Evolutionary conservation across 1,139 yeast species (phyloP), one percentile per base, ranked within the genome.

Genomic region (Kodamaea ohmeri): DNA sequence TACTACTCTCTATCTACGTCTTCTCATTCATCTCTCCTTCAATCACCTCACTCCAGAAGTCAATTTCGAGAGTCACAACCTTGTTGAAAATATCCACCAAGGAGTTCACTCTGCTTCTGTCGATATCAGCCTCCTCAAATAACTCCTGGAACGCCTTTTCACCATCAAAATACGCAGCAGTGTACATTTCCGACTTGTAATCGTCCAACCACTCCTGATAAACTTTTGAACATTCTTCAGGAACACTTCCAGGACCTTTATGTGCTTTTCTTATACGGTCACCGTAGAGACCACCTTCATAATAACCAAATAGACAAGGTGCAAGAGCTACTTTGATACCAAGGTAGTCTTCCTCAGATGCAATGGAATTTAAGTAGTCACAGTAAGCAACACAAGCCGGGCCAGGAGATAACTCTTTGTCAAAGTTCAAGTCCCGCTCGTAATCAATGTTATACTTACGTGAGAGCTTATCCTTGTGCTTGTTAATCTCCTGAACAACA

Each of bases 221-320:
- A 4, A 56, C 54, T n/a, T 62, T 52, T 1, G 61, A 45, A 16
- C 52, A 49, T 7, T 44, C 54, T 11, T 41, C 41, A 4, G 44
- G 26, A 46, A 39, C 12, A 25, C 41, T 6, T 40, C 42, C 36
- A 52, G 38, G 8, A 22, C 11, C 42, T 40, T 1, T 25, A 4
- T 25, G 18, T 6, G 6, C 6, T 11, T 17, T 14, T 11, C 40
- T 31, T 16, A 25, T 6, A 9, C 18, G 20, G 1, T 25, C 15
- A 5, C 66, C 73, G 40, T 49, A 56, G 0, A 37, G 34, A 0
- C 66, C 74, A 0, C 85, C 81, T 40, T 76, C 73, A 26, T 74
- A 74, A 55, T 83, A 84, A 1, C 95, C 96, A 54, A 81, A 75
- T 31, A 84, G 61, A 57, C 95, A 86, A 0, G 96, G 95, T 2